Evolutionary conservation across 371 early-diverging fungal species (phyloP), one percentile per base, ranked within the genome.

Genomic region (Mortierella sp.): DNA sequence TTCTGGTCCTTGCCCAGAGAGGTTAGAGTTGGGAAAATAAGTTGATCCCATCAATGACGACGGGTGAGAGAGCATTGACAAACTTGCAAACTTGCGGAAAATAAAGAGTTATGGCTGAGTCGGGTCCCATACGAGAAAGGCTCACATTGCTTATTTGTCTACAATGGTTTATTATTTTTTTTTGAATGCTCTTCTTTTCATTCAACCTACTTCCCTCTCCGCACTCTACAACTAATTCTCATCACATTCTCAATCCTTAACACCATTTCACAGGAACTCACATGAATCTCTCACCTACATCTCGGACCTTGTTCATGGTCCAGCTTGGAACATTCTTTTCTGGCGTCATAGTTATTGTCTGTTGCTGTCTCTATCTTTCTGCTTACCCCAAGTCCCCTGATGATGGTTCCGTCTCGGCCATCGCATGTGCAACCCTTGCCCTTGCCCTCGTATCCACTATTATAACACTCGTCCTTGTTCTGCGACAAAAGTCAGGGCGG

Each of bases 351-450:
- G 80, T 79, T 64, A 49, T 79, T 51, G 57, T 70, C 42, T 79
- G 80, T 43, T 63, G 55, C 26, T 74, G 75, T 56, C 70, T 79
- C 60, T 79, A 79, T 32, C 28, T 79, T 58, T 74, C 74, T 0
- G 70, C 80, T 28, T 79, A 74, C 47, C 80, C 80, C 6, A 79
- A 79, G 29, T 79, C 80, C 1, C 80, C 80, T 22, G 70, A 70
- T 6, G 54, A 68, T 26, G 71, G 60, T 3, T 63, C 66, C 15
- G 53, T 79, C 35, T 79, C 80, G 0, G 80, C 61, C 8, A 67
- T 79, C 31, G 67, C 80, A 45, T 59, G 63, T 43, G 74, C 55
- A 15, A 79, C 80, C 3, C 65, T 79, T 19, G 70, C 66, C 72
- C 74, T 79, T 43, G 68, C 68, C 0, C 58, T 79, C 51, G 47